These are phyloP conservation scores for Artemisia tridentata DNA, from an alignment of 129 eudicot genomes.

Conservation along the genomic window DNA sequence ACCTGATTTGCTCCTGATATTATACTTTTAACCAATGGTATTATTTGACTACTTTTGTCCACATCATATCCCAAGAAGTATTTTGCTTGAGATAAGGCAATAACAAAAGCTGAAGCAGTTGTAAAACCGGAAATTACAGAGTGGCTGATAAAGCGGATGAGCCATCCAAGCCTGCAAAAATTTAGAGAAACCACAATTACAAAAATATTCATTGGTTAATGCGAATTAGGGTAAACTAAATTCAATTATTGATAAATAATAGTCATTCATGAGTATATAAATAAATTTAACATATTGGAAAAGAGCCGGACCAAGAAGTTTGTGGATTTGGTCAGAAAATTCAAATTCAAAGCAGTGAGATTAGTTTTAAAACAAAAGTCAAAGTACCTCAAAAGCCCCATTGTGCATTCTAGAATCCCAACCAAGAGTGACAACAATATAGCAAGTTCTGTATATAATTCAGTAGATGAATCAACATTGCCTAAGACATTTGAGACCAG, in stretches of 20 bases:
- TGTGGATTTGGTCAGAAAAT: slow-evolving; percentile 4
- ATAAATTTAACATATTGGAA: neutral
- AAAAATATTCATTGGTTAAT: neutral
- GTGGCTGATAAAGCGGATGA: slow-evolving; percentile 93
- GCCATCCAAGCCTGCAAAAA: slow-evolving; percentile 86
- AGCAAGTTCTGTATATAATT: slow-evolving; percentile 85
- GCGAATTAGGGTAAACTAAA: neutral
- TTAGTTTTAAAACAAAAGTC: neutral
- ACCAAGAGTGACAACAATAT: slow-evolving; percentile 40
- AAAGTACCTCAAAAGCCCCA: slow-evolving; percentile 24
- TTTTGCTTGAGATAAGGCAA: slow-evolving; percentile 95
- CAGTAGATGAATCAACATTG: slow-evolving; percentile 66
- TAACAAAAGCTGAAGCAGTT: slow-evolving; percentile 93
- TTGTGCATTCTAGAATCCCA: slow-evolving; percentile 33
- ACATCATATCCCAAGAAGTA: slow-evolving; percentile 82
- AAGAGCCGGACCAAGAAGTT: neutral
- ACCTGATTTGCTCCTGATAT: slow-evolving; percentile 74
- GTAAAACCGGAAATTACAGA: slow-evolving; percentile 98
- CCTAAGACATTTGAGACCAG: slow-evolving; percentile 85
- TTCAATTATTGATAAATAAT: neutral
- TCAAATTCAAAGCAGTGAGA: slow-evolving; percentile 1
- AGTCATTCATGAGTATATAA: neutral
- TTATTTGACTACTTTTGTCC: slow-evolving; percentile 72
- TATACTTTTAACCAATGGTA: slow-evolving; percentile 77
- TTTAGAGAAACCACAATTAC: neutral